Conservation (phyloP, 768 basidiomycete species). For the Dentipellis fragilis region DNA sequence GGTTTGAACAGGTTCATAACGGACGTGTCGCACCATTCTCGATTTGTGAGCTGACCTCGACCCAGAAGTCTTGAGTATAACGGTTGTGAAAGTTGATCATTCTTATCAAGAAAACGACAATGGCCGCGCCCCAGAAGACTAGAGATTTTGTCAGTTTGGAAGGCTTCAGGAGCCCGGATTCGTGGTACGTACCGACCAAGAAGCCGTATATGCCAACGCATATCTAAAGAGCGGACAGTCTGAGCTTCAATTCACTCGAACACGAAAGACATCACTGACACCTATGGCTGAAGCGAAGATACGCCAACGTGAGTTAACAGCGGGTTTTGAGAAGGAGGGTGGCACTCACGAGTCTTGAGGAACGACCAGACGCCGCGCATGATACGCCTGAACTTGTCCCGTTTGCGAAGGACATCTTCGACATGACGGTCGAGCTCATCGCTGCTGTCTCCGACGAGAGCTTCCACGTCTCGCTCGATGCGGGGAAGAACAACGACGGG, state of each 20-base stretch:
- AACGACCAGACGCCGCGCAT: slow-evolving; percentile 73
- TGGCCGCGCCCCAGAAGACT: slow-evolving; percentile 84
- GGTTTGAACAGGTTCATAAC: not conserved
- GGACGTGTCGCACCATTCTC: slow-evolving; percentile 44
- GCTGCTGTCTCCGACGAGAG: slow-evolving; percentile 27
- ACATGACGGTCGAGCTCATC: slow-evolving; percentile 66
- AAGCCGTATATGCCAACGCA: slow-evolving; percentile 72
- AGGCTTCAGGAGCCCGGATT: not conserved
- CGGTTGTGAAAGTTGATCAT: slow-evolving; percentile 64
- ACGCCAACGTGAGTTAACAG: not conserved
- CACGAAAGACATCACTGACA: too few relatives aligned
- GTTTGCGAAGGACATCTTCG: slow-evolving; percentile 58
- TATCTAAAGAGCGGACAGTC: slow-evolving; percentile 24
- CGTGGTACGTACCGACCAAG: slow-evolving; percentile 40
- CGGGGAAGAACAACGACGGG: slow-evolving; percentile 51
- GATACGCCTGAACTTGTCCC: slow-evolving; percentile 47
- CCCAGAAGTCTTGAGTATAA: slow-evolving; percentile 70
- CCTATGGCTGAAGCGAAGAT: not conserved
- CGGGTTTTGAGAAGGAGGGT: not conserved
- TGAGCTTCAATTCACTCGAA: not conserved
- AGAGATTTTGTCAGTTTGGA: slow-evolving; percentile 3
- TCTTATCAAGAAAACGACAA: slow-evolving; percentile 61
- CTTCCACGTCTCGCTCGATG: slow-evolving; percentile 17
- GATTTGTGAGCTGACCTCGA: slow-evolving; percentile 69
- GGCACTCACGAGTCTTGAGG: slow-evolving; percentile 63